Percentiles rank a stretch among this genome's conserved stretches.
Evolutionary conservation across 768 basidiomycete species (phyloP).

Genomic region (Boletus insuetus): DNA sequence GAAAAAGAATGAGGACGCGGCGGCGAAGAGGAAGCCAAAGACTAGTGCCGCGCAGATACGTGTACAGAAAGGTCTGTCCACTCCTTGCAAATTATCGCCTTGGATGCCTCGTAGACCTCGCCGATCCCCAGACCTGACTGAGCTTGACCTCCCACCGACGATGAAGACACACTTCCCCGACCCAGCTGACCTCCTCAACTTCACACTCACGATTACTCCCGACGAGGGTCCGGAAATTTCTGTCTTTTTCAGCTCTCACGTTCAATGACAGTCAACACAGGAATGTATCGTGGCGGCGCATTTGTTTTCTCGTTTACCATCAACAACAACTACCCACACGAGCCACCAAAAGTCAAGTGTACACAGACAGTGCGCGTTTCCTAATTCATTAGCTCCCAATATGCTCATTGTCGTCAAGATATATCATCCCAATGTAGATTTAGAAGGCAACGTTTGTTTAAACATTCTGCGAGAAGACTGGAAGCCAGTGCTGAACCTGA

Average conservation of each 20-base stretch:
- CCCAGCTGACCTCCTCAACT: slow-evolving; percentile 93
- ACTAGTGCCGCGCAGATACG: slow-evolving; percentile 97
- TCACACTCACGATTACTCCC: slow-evolving; percentile 90
- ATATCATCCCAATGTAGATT: slow-evolving; percentile 98
- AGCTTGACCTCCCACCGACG: slow-evolving; percentile 91
- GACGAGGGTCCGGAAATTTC: slow-evolving; percentile 74
- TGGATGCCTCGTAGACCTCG: slow-evolving; percentile 4
- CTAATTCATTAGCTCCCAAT: background rate
- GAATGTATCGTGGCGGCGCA: slow-evolving; percentile 96
- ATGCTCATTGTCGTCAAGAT: slow-evolving; percentile 53
- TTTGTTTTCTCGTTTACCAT: slow-evolving; percentile 95
- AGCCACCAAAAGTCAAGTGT: slow-evolving; percentile 99
- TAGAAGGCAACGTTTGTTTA: slow-evolving; percentile 97
- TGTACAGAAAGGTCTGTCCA: slow-evolving; percentile 89
- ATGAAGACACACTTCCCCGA: slow-evolving; percentile 96
- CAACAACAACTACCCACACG: slow-evolving; percentile 98
- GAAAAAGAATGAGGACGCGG: slow-evolving; percentile 99
- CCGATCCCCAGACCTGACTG: slow-evolving; percentile 74
- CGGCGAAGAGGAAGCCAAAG: slow-evolving; percentile 97
- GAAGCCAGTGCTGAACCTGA: slow-evolving; percentile 98
- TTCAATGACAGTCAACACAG: slow-evolving; percentile 38
- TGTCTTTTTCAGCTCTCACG: background rate
- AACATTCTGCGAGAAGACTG: slow-evolving; percentile 99
- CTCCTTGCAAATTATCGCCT: background rate
- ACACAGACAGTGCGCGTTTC: slow-evolving; percentile 71